Conservation (phyloP, 2,329 filamentous ascomycete genomes). For the Aureobasidium sp. region DNA sequence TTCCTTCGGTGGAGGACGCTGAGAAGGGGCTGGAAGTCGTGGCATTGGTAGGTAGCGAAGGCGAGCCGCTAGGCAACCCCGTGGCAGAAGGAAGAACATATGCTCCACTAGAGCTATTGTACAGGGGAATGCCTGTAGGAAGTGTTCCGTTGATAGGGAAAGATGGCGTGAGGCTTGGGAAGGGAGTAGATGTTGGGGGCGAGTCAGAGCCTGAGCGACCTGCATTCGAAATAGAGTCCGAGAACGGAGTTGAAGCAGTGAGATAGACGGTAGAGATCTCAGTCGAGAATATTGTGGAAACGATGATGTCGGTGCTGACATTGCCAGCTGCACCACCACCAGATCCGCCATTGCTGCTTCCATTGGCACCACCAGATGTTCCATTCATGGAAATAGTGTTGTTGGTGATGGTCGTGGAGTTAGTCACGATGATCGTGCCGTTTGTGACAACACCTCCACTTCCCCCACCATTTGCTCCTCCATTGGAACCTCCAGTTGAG, state of each 20-base stretch:
- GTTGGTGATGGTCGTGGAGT: constrained; percentile 10
- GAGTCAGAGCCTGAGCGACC: constrained; percentile 1
- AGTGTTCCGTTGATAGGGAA: background rate
- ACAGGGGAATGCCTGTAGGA: background rate
- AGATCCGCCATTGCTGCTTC: constrained; percentile 5
- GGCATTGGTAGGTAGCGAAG: background rate
- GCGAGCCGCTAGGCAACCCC: background rate
- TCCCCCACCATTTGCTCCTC: background rate
- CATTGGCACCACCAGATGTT: constrained; percentile 4
- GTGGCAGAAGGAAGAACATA: background rate
- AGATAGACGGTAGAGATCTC: constrained; percentile 6
- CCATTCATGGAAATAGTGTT: constrained; percentile 4
- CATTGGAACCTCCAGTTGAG: constrained; percentile 10
- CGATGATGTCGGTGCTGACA: constrained; percentile 8
- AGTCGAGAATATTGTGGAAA: constrained; percentile 10
- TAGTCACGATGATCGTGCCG: constrained; percentile 12
- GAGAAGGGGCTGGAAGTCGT: constrained; percentile 5
- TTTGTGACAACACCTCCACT: background rate
- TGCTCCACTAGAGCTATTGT: constrained; percentile 11
- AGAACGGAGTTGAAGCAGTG: background rate
- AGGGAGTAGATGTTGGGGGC: background rate
- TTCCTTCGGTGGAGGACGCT: background rate
- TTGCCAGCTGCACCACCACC: constrained; percentile 7
- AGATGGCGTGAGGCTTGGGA: background rate
- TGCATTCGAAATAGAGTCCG: background rate